Evolutionary conservation across 306 rosid genomes (phyloP).

Genomic region (Casuarina equisetifolia): DNA sequence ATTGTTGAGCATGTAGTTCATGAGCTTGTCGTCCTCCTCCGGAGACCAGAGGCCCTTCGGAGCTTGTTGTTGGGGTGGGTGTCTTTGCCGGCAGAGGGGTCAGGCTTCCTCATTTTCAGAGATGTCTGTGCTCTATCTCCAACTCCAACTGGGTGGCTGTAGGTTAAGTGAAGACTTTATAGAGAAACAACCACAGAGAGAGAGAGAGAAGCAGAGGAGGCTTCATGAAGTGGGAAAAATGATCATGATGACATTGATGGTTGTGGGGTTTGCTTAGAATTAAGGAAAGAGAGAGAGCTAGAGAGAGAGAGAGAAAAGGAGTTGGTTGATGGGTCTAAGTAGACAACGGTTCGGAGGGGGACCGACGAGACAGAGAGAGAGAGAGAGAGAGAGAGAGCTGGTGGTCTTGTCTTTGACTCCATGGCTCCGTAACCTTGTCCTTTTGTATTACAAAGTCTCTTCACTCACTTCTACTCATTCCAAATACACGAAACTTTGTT

Average conservation of each 20-base stretch:
- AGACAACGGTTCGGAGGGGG: slow-evolving; percentile 95
- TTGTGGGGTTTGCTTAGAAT: slow-evolving; percentile 96
- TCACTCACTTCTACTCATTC: slow-evolving; percentile 63
- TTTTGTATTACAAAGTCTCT: slow-evolving; percentile 30
- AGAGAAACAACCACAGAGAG: slow-evolving; percentile 33
- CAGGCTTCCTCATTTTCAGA: slow-evolving; percentile 77
- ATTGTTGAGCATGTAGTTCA: slow-evolving; percentile 72
- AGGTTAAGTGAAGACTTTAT: slow-evolving; percentile 44
- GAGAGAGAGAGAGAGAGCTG: slow-evolving; percentile 34
- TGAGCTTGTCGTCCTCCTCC: slow-evolving; percentile 85
- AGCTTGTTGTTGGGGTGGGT: slow-evolving; percentile 40
- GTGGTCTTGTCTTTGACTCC: slow-evolving; percentile 92
- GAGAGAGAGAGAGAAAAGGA: slow-evolving; percentile 15
- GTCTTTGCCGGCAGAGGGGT: slow-evolving; percentile 23
- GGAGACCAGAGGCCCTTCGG: slow-evolving; percentile 96
- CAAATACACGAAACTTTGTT: slow-evolving; percentile 40
- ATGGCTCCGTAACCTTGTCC: slow-evolving; percentile 54
- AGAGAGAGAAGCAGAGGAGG: slow-evolving; percentile 45
- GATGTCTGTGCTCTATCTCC: slow-evolving; percentile 13
- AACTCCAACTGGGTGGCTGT: slow-evolving; percentile 52
- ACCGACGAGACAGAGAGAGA: slow-evolving; percentile 35
- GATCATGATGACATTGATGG: slow-evolving; percentile 63
- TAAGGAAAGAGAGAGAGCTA: slow-evolving; percentile 52
- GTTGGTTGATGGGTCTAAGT: slow-evolving; percentile 96
- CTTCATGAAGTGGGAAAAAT: slow-evolving; percentile 75